Conservation (phyloP, 2,329 filamentous ascomycete genomes). For the Curvularia spicifera region DNA sequence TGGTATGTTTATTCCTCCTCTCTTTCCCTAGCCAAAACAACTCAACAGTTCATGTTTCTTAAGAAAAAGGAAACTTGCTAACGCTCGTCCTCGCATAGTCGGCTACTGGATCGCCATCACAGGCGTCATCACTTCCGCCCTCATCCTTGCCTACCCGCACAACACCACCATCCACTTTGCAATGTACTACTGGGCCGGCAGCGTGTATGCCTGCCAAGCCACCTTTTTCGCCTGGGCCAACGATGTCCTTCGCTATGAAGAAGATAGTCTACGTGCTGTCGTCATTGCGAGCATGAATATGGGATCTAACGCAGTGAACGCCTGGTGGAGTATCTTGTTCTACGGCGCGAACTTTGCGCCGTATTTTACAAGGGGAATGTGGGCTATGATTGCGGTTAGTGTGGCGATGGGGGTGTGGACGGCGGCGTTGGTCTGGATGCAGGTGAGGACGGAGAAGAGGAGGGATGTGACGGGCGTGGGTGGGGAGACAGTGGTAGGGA, state of each 20-base stretch:
- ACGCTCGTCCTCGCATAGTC: slow-evolving; percentile 15
- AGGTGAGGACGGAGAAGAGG: slow-evolving; percentile 49
- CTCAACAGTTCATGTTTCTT: no score
- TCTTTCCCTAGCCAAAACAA: no score
- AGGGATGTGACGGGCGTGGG: slow-evolving; percentile 23
- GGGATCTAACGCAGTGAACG: slow-evolving; percentile 67
- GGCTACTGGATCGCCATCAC: slow-evolving; percentile 68
- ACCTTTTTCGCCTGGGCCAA: slow-evolving; percentile 80
- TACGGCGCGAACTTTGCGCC: slow-evolving; percentile 72
- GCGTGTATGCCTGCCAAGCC: slow-evolving; percentile 74
- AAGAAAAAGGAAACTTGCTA: no score
- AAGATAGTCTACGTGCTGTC: slow-evolving; percentile 67
- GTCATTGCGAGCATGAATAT: slow-evolving; percentile 74
- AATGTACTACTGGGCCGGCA: slow-evolving; percentile 73
- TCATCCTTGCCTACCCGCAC: slow-evolving; percentile 63
- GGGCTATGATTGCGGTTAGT: slow-evolving; percentile 71
- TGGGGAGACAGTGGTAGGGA: slow-evolving; percentile 1
- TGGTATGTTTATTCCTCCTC: slow-evolving; percentile 36
- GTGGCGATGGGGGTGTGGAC: slow-evolving; percentile 68
- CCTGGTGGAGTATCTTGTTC: slow-evolving; percentile 76
- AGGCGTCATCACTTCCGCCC: slow-evolving; percentile 65
- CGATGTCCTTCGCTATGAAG: slow-evolving; percentile 69
- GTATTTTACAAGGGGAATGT: slow-evolving; percentile 73
- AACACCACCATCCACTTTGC: slow-evolving; percentile 65
- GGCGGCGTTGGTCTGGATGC: slow-evolving; percentile 58